These are phyloP conservation scores for Phytopythium delawarense DNA, from an alignment of 352 stramenopile genomes.

Conservation along the genomic window DNA sequence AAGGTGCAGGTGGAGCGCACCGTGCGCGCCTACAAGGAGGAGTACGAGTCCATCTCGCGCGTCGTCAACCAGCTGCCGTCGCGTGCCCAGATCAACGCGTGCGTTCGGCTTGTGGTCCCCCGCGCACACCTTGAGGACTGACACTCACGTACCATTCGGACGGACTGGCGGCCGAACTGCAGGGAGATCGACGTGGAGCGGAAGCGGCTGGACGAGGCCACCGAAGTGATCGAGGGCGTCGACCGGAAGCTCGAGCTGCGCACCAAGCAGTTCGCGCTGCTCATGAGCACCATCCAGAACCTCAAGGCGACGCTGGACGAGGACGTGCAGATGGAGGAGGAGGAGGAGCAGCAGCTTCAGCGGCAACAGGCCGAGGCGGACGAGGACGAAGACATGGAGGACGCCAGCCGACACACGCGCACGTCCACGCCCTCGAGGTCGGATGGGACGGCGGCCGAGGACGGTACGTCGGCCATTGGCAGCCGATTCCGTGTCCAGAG, in stretches of 20 bases:
- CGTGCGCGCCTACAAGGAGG: constrained; percentile 81
- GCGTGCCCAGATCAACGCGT: constrained; percentile 47
- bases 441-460: constrained; percentile 14
- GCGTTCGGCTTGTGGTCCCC: constrained; percentile 10
- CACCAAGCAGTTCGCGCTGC: constrained; percentile 75
- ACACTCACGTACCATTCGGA: too few relatives aligned
- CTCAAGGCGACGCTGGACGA: constrained; percentile 77
- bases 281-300: constrained; percentile 85
- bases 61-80: constrained; percentile 83
- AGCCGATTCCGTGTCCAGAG: background rate
- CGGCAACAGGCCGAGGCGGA: constrained; percentile 13
- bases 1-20: constrained; percentile 75
- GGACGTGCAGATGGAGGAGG: constrained; percentile 55
- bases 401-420: constrained; percentile 16
- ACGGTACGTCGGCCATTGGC: constrained; percentile 1
- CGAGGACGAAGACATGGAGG: constrained; percentile 75
- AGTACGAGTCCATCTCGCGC: constrained; percentile 83
- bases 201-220: constrained; percentile 52
- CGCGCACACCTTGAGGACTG: background rate
- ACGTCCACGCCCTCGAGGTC: constrained; percentile 5
- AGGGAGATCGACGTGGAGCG: constrained; percentile 60
- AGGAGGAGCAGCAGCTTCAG: constrained; percentile 25
- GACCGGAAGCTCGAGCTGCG: constrained; percentile 63
- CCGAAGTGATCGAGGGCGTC: constrained; percentile 43
- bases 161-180: background rate